Base-by-base conservation (phyloP, 805 yeast species). In the Ogataea paraovalis region DNA sequence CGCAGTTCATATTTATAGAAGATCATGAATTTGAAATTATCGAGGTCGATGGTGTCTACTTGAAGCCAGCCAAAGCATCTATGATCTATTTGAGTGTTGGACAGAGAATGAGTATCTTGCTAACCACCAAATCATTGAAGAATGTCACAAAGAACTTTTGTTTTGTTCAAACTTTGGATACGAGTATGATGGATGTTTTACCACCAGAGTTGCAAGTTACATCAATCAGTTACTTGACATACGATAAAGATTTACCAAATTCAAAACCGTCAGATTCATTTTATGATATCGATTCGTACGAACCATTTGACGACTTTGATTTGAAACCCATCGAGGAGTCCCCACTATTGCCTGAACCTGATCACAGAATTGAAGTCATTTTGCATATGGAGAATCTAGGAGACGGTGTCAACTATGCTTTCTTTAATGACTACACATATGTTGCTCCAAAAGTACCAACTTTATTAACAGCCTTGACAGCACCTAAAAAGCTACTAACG, bases 381-480 rank as follows among this genome's bases (percentile, higher is more conserved):
- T 78, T 83, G 52, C 72, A 69, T 46, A 85, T 83, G 91, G 79
- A 76, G 16, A 83, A 80, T 55, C 70, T 86, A 47, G 87, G 82
- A 23, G 81, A 86, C 58, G 95, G 94, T 55, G 73, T 85, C 42
- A 83, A 79, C 54, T 86, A 86, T 59, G 91, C 94, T 5, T 80
- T 85, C 61, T 85, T 86, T 74, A 83, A 86, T 61, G 78, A 80
- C 57, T 63, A 80, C 51, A 76, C 89, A 1, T 85, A 77, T 55
- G 76, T 75, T 38, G 68, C 76, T 3, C 94, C 94, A 41, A 80
- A 79, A 55, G 82, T 84, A 22, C 95, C 95, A 43, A 78, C 90
- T 5, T 67, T 87, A 51, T 69, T 79, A 39, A 76, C 89, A 4
- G 87, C 76, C 3, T 60, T 86, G 45, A 70, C 83, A 25, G 72